Base-by-base conservation (phyloP, 306 rosid species). In the Pyrus pyrifolia region DNA sequence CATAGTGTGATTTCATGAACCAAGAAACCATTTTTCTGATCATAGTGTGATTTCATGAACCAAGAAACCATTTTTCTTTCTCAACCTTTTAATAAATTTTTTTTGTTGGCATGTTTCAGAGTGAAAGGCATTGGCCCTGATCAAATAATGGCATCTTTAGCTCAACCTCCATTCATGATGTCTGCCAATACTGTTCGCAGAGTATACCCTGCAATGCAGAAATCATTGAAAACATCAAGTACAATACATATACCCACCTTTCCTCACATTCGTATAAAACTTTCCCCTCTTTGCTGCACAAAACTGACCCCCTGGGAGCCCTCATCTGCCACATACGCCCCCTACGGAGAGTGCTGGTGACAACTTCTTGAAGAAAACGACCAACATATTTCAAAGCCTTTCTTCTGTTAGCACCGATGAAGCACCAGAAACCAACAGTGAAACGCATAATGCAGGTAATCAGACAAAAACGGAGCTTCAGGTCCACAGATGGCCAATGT, bases 401-500 rank as follows among this genome's bases (percentile, higher is more conserved):
- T 83, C 82, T 67, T 76, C 91, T 55, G 81, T 78, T 67, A 70
- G 67, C 78, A 71, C 71, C 2, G 85, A 49, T n/a, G 93, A 91
- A 64, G 79, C 82, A 67, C 69, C 81, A 25, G 78, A 72, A 59
- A 79, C 51, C 72, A 85, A 65, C 44, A 80, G 77, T 49, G 85
- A 87, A 77, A 85, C 30, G 23, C 55, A 65, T 38, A 76, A 82
- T 76, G 68, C 81, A 73, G 77, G 63, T 68, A 52, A 73, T 79
- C 86, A 75, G 77, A 85, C 84, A 35, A 80, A 67, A 45, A 75
- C 40, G 29, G 83, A 81, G 76, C 68, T 91, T 84, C 96, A 86
- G 82, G 69, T 91, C 81, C 83, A 87, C 76, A 93, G 91, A 84
- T 93, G 91, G 97, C 98, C 97, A 14, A 73, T 91, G 93, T 93